These are phyloP conservation scores for Nicotiana tabacum DNA, from an alignment of 257 asterid genomes.

Conservation along the genomic window DNA sequence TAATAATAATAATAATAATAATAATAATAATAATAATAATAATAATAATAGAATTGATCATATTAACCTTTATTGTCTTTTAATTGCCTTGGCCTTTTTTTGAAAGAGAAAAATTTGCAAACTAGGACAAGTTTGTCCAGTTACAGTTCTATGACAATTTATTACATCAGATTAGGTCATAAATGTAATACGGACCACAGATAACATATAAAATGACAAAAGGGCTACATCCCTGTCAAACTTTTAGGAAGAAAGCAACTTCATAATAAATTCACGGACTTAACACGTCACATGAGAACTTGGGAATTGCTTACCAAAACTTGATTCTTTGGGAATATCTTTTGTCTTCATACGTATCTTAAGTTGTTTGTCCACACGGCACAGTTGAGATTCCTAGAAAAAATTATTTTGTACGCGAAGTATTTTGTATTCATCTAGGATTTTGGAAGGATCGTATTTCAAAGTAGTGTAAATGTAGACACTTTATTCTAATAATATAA, in stretches of 20 bases:
- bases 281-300: not conserved
- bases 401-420: too few species aligned
- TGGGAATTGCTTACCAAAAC: too few species aligned
- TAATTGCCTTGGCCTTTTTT: not conserved
- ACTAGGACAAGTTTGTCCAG: not conserved
- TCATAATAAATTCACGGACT: not conserved
- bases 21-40: too few species aligned
- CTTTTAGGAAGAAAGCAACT: not conserved
- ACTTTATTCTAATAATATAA: too few species aligned
- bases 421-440: too few species aligned
- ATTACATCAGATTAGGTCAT: not conserved
- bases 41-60: not conserved
- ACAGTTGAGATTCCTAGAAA: too few species aligned
- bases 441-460: too few species aligned
- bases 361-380: not conserved
- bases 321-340: not conserved
- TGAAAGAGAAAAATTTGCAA: not conserved
- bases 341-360: not conserved
- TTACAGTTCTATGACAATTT: not conserved
- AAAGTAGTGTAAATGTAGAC: fast-evolving
- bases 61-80: not conserved
- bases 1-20: too few species aligned
- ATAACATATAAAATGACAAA: not conserved
- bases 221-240: not conserved
- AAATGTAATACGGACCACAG: not conserved